Percentiles rank a stretch among this genome's conserved stretches.
These are phyloP conservation scores for Prunus yedoensis DNA, from an alignment of 331 rosid species.

Conservation along the genomic window DNA sequence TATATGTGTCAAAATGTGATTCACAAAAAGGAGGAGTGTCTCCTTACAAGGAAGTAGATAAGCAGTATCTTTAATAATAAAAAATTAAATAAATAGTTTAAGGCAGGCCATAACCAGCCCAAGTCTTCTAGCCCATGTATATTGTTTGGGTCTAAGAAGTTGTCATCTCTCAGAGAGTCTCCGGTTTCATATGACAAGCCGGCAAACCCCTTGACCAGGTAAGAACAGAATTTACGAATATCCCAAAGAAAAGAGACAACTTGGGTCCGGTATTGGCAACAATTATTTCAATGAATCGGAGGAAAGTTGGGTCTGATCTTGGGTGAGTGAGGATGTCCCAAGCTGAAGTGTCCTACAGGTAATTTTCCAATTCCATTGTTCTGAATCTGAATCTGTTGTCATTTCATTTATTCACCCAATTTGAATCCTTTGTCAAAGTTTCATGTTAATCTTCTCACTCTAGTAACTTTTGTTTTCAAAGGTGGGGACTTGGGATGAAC, in stretches of 20 bases:
- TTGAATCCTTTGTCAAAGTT: not conserved
- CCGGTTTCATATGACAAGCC: not conserved
- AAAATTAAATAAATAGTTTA: not conserved
- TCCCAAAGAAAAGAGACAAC: constrained; percentile 1
- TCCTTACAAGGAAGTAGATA: too few relatives aligned
- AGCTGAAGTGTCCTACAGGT: constrained; percentile 23
- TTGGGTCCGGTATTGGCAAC: not conserved
- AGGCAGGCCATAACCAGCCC: not conserved
- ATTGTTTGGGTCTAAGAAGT: not conserved
- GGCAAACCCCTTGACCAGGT: not conserved
- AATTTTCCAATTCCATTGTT: not conserved
- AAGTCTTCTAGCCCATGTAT: not conserved
- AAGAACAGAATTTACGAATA: not conserved
- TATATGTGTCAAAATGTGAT: too few relatives aligned
- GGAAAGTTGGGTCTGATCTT: not conserved
- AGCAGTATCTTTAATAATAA: too few relatives aligned
- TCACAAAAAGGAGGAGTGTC: rapidly evolving
- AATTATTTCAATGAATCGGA: constrained; percentile 4
- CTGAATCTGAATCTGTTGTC: not conserved
- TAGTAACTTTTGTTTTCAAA: not conserved
- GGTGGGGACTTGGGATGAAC: not conserved
- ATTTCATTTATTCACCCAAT: not conserved
- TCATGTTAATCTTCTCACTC: not conserved
- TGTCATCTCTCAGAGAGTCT: not conserved
- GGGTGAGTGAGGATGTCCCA: constrained; percentile 27